Evolutionary conservation across 129 eudicot species (phyloP).

Genomic region (Helichrysum umbraculigerum): DNA sequence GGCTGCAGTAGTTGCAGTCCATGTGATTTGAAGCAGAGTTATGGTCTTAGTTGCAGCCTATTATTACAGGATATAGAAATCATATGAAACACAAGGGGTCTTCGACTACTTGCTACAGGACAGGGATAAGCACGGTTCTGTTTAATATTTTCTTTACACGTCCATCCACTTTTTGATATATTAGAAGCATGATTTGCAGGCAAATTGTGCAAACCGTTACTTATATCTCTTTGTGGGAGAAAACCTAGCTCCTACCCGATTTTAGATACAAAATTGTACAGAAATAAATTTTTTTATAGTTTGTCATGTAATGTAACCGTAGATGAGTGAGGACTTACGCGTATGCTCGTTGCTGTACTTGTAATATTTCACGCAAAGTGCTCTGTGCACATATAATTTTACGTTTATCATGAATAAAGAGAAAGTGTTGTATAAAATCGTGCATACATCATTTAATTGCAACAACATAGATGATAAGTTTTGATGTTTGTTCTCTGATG

Average conservation of each 20-base stretch:
- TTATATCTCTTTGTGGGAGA: neutral
- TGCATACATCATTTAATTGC: neutral
- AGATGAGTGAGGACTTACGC: conserved; percentile 20
- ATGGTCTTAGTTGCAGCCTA: conserved; percentile 10
- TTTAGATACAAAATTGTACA: conserved; percentile 22
- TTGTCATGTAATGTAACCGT: conserved; percentile 19
- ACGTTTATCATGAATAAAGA: too few relatives aligned
- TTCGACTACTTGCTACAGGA: neutral
- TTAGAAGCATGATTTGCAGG: conserved; percentile 14
- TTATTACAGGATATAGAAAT: neutral
- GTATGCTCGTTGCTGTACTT: conserved; percentile 8
- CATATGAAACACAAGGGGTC: neutral
- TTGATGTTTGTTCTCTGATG: neutral
- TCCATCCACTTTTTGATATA: neutral
- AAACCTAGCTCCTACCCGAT: neutral
- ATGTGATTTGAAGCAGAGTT: conserved; percentile 29
- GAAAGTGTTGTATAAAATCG: too few relatives aligned
- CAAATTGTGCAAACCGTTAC: neutral
- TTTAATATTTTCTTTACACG: neutral
- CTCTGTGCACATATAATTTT: too few relatives aligned
- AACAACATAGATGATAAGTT: neutral
- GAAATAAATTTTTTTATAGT: neutral
- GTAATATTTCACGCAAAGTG: neutral
- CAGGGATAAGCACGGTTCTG: neutral
- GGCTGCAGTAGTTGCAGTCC: conserved; percentile 34